Evolutionary conservation across 768 basidiomycete species (phyloP).

Genomic region (Tylopilus rubrobrunneus): DNA sequence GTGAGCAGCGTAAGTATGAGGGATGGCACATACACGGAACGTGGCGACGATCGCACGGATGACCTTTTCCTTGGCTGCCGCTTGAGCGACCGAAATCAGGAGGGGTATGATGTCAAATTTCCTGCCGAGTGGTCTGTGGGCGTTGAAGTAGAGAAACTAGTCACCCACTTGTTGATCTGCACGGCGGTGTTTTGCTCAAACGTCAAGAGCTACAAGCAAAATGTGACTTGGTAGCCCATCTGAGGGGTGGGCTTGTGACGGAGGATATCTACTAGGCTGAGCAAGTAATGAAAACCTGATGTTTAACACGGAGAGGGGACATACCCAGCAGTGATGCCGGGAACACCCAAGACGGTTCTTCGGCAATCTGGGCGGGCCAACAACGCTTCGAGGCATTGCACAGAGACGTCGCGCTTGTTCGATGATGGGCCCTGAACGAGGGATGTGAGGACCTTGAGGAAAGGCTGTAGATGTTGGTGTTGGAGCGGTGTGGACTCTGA

Average conservation of each 20-base stretch:
- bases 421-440: slow-evolving; percentile 57
- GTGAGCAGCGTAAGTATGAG: background rate
- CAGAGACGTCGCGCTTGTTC: slow-evolving; percentile 82
- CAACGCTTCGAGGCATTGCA: slow-evolving; percentile 86
- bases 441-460: slow-evolving; percentile 54
- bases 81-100: slow-evolving; percentile 78
- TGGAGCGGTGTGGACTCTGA: slow-evolving; percentile 48
- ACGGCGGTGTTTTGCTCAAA: slow-evolving; percentile 86
- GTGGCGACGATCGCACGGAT: slow-evolving; percentile 90
- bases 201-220: slow-evolving; percentile 91
- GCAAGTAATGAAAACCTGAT: background rate
- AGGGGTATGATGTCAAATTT: slow-evolving; percentile 87
- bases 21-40: slow-evolving; percentile 56
- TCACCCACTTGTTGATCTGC: slow-evolving; percentile 76
- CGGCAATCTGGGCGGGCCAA: slow-evolving; percentile 79
- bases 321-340: slow-evolving; percentile 67
- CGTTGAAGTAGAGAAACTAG: background rate
- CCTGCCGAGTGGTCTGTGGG: slow-evolving; percentile 39
- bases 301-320: slow-evolving; percentile 1
- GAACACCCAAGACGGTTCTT: slow-evolving; percentile 72
- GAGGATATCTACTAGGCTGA: slow-evolving; percentile 79
- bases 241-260: slow-evolving; percentile 82
- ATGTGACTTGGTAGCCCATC: slow-evolving; percentile 91
- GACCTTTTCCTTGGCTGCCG: slow-evolving; percentile 95
- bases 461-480: slow-evolving; percentile 52